Conservation (phyloP, 495 filamentous ascomycete species). For the Aspergillus kassunensis region DNA sequence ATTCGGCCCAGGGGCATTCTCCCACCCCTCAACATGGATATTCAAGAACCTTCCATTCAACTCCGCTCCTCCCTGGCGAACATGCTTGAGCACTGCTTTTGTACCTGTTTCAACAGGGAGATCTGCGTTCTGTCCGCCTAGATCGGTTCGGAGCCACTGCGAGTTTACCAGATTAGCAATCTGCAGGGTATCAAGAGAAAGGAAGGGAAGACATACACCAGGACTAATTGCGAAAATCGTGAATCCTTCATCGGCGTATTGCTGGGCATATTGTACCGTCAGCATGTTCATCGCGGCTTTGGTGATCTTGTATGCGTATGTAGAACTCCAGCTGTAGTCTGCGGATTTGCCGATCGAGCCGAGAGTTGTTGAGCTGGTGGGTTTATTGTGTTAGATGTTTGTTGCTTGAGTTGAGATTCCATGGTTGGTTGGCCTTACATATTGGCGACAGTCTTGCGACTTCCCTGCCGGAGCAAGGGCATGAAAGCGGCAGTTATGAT, state of each 20-base stretch:
- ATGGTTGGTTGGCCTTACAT: conserved; percentile 20
- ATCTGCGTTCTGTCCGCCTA: conserved; percentile 42
- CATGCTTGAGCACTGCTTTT: conserved; percentile 42
- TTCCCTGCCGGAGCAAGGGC: conserved; percentile 33
- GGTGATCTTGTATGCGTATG: conserved; percentile 38
- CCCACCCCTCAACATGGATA: conserved; percentile 16
- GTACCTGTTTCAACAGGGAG: conserved; percentile 40
- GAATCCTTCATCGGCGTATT: conserved; percentile 28
- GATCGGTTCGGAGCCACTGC: conserved; percentile 50
- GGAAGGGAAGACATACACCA: conserved; percentile 21
- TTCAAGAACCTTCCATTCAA: conserved; percentile 10
- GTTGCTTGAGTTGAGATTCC: too few relatives aligned
- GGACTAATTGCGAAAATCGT: conserved; percentile 36
- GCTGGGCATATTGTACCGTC: conserved; percentile 32
- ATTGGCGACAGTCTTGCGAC: conserved; percentile 37
- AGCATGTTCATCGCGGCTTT: conserved; percentile 42
- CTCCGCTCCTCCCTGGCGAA: conserved; percentile 17
- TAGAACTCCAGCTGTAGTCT: conserved; percentile 12
- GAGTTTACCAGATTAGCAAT: not conserved
- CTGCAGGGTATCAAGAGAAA: not conserved
- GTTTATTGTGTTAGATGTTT: too few relatives aligned
- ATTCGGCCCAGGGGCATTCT: conserved; percentile 3
- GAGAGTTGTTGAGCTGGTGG: conserved; percentile 26
- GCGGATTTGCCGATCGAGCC: conserved; percentile 26
- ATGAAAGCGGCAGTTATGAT: conserved; percentile 32